These are phyloP conservation scores for Podospora bellae-mahoneyi DNA, from an alignment of 495 filamentous ascomycete species.

Conservation along the genomic window DNA sequence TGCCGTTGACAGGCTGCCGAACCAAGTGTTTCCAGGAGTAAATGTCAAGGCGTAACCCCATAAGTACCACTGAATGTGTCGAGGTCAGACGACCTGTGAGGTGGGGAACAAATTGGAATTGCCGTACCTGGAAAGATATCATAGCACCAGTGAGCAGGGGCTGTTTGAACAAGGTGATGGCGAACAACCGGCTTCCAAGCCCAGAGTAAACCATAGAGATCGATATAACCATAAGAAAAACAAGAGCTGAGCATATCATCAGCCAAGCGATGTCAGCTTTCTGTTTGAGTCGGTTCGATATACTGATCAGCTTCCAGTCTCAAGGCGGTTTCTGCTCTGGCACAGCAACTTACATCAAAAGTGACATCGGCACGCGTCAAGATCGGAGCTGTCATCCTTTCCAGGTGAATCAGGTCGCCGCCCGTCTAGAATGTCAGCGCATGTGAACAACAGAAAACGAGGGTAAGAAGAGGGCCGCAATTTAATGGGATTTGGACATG, in stretches of 20 bases:
- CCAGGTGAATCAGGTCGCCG: no score
- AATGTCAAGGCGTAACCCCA: neutral
- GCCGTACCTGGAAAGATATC: neutral
- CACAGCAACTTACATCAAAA: neutral
- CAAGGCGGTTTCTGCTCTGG: no score
- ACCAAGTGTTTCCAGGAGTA: slow-evolving; percentile 1
- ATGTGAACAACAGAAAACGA: no score
- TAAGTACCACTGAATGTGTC: neutral
- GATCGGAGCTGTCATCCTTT: no score
- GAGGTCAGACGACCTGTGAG: no score
- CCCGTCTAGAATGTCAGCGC: no score
- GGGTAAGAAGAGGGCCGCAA: no score
- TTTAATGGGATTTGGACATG: no score
- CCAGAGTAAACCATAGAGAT: neutral
- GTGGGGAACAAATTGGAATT: no score
- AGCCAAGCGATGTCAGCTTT: neutral
- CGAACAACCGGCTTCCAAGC: neutral
- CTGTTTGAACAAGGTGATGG: slow-evolving; percentile 1
- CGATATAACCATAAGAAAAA: neutral
- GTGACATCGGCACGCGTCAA: neutral
- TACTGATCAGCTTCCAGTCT: no score
- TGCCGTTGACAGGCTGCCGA: neutral
- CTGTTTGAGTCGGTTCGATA: neutral
- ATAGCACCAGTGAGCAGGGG: neutral
- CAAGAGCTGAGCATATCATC: neutral